These are phyloP conservation scores for Orychophragmus violaceus DNA, from an alignment of 345 rosid genomes.

Conservation along the genomic window DNA sequence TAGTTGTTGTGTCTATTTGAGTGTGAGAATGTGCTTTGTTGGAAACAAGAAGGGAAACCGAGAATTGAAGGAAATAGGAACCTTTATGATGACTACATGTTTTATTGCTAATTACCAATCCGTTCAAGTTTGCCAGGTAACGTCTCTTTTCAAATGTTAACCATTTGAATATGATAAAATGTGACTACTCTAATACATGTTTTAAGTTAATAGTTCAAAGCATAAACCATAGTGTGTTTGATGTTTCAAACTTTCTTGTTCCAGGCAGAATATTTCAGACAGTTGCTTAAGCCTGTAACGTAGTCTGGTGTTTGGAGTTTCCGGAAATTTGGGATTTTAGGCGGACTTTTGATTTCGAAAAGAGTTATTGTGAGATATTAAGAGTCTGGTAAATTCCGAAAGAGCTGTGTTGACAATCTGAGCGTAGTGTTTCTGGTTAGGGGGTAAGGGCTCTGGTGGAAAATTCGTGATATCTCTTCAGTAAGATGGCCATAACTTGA, in stretches of 20 bases:
- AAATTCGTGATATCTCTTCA: constrained; percentile 14
- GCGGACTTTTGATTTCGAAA: constrained; percentile 33
- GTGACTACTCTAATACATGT: background rate
- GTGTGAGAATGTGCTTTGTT: constrained; percentile 78
- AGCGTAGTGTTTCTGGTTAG: constrained; percentile 4
- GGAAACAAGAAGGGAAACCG: constrained; percentile 65
- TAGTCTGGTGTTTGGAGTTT: constrained; percentile 42
- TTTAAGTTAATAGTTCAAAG: background rate
- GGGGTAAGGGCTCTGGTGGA: constrained; percentile 28
- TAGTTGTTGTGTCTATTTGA: constrained; percentile 21
- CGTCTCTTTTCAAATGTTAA: background rate
- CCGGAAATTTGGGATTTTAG: constrained; percentile 35
- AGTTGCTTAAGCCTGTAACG: constrained; percentile 97
- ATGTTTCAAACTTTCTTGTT: background rate
- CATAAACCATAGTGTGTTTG: background rate
- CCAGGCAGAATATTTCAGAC: constrained; percentile 95
- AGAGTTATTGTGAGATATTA: constrained; percentile 28
- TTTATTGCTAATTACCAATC: constrained; percentile 59
- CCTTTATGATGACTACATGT: constrained; percentile 73
- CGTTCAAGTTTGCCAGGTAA: constrained; percentile 93
- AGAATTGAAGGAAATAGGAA: constrained; percentile 66
- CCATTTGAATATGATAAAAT: background rate
- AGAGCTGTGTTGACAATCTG: constrained; percentile 24
- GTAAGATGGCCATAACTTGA: constrained; percentile 37
- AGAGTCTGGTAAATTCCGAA: constrained; percentile 25